Base-by-base conservation (phyloP, 2,329 filamentous ascomycete species). In the Sarocladium oryzae region DNA sequence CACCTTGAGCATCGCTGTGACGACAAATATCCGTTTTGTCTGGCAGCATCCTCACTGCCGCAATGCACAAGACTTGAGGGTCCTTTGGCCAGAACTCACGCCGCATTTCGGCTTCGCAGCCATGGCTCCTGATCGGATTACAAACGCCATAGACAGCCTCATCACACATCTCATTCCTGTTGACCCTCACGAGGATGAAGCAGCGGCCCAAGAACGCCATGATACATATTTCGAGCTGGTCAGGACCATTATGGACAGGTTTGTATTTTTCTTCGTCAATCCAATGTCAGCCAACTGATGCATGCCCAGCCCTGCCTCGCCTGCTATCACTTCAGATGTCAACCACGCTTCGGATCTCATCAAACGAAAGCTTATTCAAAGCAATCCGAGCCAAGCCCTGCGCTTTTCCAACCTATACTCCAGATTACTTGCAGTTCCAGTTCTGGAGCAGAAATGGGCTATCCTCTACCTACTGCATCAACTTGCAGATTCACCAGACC, bases 381-480 rank as follows among this genome's bases (percentile, higher is more conserved):
- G 85, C 58, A 88, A 89, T 62, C 81, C 81, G 41, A 86, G 79
- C 56, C 87, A 91, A 67, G 89, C 91, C 3, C 76, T 92, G 18
- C 81, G 85, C 55, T 96, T 96, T 69, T 86, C 89, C 21, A 95
- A 96, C 63, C 79, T 99, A 24, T 96, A 96, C 69, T 89, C 89
- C 30, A 81, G 89, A 52, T 79, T 99, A 16, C 76, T 96, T 23
- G 88, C 89, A n/a, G 83, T 96, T 57, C 91, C 91, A 0, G 91
- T 97, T 5, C 77, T 99, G 40, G 87, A 88, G 61, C 88, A 96
- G 68, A 99, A 99, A 78, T 97, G 91, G 90, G 89, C 88, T 2
- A 96, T 99, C 57, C 76, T 99, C 18, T 95, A 95, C 65, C 82
- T 99, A 37, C 79, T 99, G 37, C 87, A 93, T 65, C 84, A 89